Evolutionary conservation across 768 basidiomycete genomes (phyloP).

Genomic region (Filobasidium floriforme): DNA sequence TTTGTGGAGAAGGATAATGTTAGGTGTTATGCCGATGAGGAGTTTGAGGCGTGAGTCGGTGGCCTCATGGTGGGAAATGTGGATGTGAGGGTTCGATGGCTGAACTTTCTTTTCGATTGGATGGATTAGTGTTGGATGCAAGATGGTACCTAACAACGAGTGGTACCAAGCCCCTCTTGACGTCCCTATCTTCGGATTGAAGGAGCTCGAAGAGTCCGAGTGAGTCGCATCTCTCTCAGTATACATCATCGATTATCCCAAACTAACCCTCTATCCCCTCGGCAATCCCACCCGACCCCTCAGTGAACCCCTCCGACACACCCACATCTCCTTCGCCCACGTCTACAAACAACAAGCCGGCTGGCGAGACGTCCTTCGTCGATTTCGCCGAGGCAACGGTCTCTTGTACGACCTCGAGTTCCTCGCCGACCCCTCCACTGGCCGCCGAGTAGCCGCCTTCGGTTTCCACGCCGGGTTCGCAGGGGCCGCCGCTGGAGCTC

Average conservation of each 20-base stretch:
- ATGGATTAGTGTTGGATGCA: conserved; percentile 70
- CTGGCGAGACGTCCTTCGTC: conserved; percentile 75
- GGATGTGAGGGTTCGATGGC: neutral
- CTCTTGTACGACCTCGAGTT: conserved; percentile 94
- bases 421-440: conserved; percentile 67
- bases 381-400: conserved; percentile 73
- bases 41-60: conserved; percentile 78
- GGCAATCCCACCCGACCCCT: neutral
- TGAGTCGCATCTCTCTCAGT: conserved; percentile 23
- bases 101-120: neutral
- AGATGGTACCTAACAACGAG: conserved; percentile 72
- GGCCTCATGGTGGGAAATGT: neutral
- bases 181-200: conserved; percentile 83
- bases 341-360: conserved; percentile 94
- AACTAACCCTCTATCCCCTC: neutral
- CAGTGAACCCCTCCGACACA: conserved; percentile 71
- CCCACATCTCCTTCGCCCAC: conserved; percentile 96
- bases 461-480: conserved; percentile 98
- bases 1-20: conserved; percentile 87
- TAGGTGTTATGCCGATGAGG: conserved; percentile 84
- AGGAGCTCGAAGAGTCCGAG: conserved; percentile 80
- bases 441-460: conserved; percentile 87
- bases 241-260: neutral
- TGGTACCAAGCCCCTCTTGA: conserved; percentile 74
- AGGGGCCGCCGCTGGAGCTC: conserved; percentile 74